These are phyloP conservation scores for Gossypium thurberi DNA, from an alignment of 345 rosid species.

Conservation along the genomic window DNA sequence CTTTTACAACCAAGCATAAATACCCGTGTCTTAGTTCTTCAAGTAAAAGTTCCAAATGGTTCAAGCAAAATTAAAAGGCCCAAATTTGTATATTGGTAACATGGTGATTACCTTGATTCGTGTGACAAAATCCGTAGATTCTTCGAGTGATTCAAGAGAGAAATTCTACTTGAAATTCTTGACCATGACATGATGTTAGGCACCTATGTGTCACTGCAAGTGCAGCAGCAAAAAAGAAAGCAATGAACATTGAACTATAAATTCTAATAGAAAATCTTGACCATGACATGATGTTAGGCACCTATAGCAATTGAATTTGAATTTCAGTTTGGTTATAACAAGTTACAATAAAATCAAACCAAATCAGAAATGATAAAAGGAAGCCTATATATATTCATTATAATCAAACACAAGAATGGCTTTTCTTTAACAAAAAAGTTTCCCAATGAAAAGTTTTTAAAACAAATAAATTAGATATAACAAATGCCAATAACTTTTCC, in stretches of 20 bases:
- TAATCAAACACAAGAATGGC: too few relatives aligned
- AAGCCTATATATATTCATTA: too few relatives aligned
- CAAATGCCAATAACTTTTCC: too few relatives aligned
- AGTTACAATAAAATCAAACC: neutral
- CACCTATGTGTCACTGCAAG: neutral
- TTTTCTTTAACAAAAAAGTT: too few relatives aligned
- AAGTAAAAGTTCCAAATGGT: neutral
- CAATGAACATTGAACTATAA: neutral
- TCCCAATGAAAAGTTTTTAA: too few relatives aligned
- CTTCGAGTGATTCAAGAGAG: neutral
- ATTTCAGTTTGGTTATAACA: neutral
- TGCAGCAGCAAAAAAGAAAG: neutral
- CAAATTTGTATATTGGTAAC: neutral
- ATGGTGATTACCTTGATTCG: conserved; percentile 20
- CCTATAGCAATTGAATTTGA: neutral
- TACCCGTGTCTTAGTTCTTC: neutral
- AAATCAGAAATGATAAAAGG: neutral
- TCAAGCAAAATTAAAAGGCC: neutral
- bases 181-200: conserved; percentile 24
- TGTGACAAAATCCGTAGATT: conserved; percentile 4
- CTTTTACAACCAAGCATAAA: conserved; percentile 3
- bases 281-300: too few relatives aligned
- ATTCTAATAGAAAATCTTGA: too few relatives aligned
- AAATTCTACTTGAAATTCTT: conserved; percentile 18
- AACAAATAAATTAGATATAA: too few relatives aligned